Conservation (phyloP, 202 grass and related monocot species). For the Zizania palustris region DNA sequence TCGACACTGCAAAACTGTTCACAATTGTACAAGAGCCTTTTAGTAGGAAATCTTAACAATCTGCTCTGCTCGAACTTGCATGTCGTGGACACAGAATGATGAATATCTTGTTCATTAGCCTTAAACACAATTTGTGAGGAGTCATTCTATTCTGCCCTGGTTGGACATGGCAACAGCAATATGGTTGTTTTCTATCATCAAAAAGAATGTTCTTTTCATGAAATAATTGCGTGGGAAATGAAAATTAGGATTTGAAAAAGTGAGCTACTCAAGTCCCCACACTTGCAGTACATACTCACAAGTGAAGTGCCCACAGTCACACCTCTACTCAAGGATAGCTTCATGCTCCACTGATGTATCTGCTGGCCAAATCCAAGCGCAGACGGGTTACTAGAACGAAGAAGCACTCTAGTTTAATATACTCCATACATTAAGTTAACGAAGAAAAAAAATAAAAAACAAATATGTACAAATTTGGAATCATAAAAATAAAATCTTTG, state of each 20-base stretch:
- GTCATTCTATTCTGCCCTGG: background rate
- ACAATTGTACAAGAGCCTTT: background rate
- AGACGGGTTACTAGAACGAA: slow-evolving; percentile 52
- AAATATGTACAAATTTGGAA: no score
- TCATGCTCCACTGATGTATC: slow-evolving; percentile 47
- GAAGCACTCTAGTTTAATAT: no score
- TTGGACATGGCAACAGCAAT: background rate
- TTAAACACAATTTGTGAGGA: background rate
- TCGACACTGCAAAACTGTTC: background rate
- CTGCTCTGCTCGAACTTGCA: no score
- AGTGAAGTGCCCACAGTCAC: slow-evolving; percentile 37
- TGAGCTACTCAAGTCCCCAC: slow-evolving; percentile 25
- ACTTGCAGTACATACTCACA: slow-evolving; percentile 52
- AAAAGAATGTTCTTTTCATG: background rate
- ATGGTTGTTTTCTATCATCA: background rate
- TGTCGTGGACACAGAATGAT: background rate
- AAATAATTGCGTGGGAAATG: no score
- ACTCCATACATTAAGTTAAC: no score
- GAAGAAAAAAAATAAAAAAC: no score
- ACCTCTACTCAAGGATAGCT: slow-evolving; percentile 20
- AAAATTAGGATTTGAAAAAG: no score
- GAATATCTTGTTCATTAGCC: background rate
- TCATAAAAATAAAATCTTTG: no score
- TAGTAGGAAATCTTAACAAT: no score
- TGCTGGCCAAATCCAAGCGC: slow-evolving; percentile 44